Evolutionary conservation across 495 filamentous ascomycete species (phyloP).

Genomic region (Hyphodiscus hymeniophilus): DNA sequence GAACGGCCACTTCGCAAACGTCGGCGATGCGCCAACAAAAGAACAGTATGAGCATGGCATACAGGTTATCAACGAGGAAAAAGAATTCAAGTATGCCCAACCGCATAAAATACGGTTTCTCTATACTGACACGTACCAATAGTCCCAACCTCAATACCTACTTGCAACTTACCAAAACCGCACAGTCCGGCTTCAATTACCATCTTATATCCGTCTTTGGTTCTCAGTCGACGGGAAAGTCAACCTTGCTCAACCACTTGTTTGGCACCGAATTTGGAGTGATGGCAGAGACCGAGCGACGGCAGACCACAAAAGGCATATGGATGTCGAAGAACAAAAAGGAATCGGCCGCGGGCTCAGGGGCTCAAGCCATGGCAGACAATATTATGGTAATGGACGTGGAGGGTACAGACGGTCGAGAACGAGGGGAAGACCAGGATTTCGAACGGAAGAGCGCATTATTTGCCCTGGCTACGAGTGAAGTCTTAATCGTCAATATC

Average conservation of each 20-base stretch:
- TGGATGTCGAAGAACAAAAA: slow-evolving; percentile 97
- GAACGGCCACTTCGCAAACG: slow-evolving; percentile 83
- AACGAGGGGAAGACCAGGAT: slow-evolving; percentile 96
- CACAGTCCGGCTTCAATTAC: slow-evolving; percentile 91
- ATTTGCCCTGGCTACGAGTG: slow-evolving; percentile 93
- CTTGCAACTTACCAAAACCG: slow-evolving; percentile 67
- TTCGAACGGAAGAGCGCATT: slow-evolving; percentile 97
- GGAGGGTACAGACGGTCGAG: slow-evolving; percentile 93
- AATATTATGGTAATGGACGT: slow-evolving; percentile 99
- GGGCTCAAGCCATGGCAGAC: slow-evolving; percentile 64
- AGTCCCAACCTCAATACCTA: slow-evolving; percentile 78
- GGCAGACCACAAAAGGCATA: slow-evolving; percentile 97
- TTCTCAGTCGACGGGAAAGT: slow-evolving; percentile 97
- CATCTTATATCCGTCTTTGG: slow-evolving; percentile 98
- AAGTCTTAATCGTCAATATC: slow-evolving; percentile 96
- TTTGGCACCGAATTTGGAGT: slow-evolving; percentile 95
- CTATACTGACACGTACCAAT: slow-evolving; percentile 14
- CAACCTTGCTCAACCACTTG: slow-evolving; percentile 88
- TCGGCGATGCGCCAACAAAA: slow-evolving; percentile 56
- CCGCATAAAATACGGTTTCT: background rate
- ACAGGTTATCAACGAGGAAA: slow-evolving; percentile 92
- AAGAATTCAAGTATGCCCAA: slow-evolving; percentile 80
- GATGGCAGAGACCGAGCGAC: slow-evolving; percentile 84
- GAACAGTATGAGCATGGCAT: slow-evolving; percentile 85
- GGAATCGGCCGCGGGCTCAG: slow-evolving; percentile 27